Conservation (phyloP, 108 stramenopile genomes). For the Skeletonema potamos region DNA sequence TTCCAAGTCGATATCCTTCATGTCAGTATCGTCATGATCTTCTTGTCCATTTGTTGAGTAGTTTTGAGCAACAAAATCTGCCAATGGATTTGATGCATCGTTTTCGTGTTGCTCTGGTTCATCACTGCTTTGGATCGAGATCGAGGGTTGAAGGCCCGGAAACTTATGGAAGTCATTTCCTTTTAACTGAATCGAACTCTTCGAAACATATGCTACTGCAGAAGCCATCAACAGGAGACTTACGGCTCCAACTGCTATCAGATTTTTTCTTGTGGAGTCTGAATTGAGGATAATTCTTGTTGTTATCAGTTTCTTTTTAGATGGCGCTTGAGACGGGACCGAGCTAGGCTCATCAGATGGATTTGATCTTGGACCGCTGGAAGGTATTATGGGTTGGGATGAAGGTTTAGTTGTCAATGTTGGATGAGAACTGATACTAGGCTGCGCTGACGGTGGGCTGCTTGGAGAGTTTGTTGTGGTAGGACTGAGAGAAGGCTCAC, state of each 20-base stretch:
- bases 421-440: background rate
- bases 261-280: background rate
- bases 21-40: background rate
- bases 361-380: background rate
- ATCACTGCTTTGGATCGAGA: background rate
- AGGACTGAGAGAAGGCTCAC: conserved; percentile 4
- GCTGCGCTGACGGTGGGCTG: conserved; percentile 1
- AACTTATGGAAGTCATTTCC: background rate
- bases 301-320: background rate
- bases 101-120: background rate
- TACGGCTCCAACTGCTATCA: background rate
- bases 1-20: conserved; percentile 15
- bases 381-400: background rate
- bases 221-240: background rate
- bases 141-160: background rate
- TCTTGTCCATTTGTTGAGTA: background rate
- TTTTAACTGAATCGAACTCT: background rate
- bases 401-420: background rate
- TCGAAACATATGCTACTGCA: background rate
- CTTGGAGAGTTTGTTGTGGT: conserved; percentile 16
- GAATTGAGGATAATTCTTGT: background rate
- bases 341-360: background rate
- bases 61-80: background rate
- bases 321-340: background rate
- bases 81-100: background rate